Conservation (phyloP, 352 stramenopile genomes). For the Phytophthora capsici region DNA sequence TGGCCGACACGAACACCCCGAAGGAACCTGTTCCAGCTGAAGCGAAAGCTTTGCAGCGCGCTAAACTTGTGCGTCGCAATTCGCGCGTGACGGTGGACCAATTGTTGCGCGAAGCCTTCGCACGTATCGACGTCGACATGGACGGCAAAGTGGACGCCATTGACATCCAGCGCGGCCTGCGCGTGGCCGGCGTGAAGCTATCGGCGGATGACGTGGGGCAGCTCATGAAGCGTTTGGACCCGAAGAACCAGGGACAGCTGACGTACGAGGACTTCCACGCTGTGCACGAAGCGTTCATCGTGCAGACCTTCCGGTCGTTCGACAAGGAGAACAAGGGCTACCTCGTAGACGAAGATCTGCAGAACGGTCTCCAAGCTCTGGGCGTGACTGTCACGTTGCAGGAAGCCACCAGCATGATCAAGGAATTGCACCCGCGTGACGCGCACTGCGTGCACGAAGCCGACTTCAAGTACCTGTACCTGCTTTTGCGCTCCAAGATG, state of each 20-base stretch:
- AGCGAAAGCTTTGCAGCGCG: conserved; percentile 21
- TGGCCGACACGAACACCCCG: conserved; percentile 16
- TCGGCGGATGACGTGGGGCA: conserved; percentile 56
- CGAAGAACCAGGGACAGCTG: conserved; percentile 69
- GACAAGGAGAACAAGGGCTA: conserved; percentile 74
- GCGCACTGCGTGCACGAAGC: conserved; percentile 69
- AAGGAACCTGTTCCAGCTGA: neutral
- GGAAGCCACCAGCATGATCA: conserved; percentile 83
- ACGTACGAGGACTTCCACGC: conserved; percentile 79
- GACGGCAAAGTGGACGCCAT: conserved; percentile 74
- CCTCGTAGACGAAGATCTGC: conserved; percentile 68
- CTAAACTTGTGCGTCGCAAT: conserved; percentile 74
- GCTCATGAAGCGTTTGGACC: conserved; percentile 78
- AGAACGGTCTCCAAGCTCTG: conserved; percentile 68
- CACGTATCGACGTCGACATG: conserved; percentile 71
- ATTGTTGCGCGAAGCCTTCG: conserved; percentile 76
- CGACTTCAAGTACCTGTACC: conserved; percentile 87
- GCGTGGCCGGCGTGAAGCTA: conserved; percentile 65
- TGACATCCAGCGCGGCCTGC: conserved; percentile 79
- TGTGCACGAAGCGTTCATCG: conserved; percentile 81
- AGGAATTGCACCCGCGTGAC: conserved; percentile 71
- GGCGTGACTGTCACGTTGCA: conserved; percentile 73
- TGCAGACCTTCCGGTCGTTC: conserved; percentile 75
- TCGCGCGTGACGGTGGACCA: conserved; percentile 82
- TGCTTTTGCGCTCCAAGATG: conserved; percentile 84